These are phyloP conservation scores for Phytophthora nicotianae DNA, from an alignment of 352 stramenopile species.

Conservation along the genomic window DNA sequence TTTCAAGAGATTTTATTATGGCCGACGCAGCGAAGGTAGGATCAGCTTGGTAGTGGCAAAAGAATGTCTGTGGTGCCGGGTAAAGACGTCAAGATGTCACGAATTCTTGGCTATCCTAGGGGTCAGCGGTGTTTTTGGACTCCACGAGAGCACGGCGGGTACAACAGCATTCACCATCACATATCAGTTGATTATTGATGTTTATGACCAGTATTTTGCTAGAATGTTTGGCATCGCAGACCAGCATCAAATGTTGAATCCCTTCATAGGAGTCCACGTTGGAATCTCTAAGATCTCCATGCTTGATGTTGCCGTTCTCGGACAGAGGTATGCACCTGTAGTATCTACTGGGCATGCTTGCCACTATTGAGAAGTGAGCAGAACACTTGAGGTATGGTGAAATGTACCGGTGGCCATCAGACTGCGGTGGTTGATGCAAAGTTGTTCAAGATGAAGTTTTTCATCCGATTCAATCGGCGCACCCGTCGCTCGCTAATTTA, in stretches of 20 bases:
- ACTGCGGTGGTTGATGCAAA: conserved; percentile 9
- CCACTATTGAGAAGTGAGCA: neutral
- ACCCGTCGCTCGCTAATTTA: neutral
- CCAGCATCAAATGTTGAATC: neutral
- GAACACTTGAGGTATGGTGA: neutral
- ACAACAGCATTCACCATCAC: too few relatives aligned
- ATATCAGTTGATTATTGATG: too few relatives aligned
- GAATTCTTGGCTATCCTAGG: conserved; percentile 1
- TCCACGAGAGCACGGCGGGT: too few relatives aligned
- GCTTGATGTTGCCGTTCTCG: too few relatives aligned
- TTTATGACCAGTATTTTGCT: too few relatives aligned
- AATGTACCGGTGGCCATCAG: conserved; percentile 3
- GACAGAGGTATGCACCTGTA: too few relatives aligned
- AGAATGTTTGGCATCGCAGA: conserved; percentile 1
- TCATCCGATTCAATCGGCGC: neutral
- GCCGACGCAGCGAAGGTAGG: neutral
- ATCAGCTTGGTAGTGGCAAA: conserved; percentile 7
- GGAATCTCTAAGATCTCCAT: too few relatives aligned
- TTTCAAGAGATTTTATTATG: conserved; percentile 1
- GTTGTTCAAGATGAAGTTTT: conserved; percentile 6
- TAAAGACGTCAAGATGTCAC: conserved; percentile 11
- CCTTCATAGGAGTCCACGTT: too few relatives aligned
- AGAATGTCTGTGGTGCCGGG: conserved; percentile 9
- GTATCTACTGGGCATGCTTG: too few relatives aligned
- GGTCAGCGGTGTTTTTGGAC: neutral